A percentile compares a stretch with the other conserved stretches of the same genome.
Conservation (phyloP, 2,329 filamentous ascomycete genomes). For the Phialemoniopsis sp. region DNA sequence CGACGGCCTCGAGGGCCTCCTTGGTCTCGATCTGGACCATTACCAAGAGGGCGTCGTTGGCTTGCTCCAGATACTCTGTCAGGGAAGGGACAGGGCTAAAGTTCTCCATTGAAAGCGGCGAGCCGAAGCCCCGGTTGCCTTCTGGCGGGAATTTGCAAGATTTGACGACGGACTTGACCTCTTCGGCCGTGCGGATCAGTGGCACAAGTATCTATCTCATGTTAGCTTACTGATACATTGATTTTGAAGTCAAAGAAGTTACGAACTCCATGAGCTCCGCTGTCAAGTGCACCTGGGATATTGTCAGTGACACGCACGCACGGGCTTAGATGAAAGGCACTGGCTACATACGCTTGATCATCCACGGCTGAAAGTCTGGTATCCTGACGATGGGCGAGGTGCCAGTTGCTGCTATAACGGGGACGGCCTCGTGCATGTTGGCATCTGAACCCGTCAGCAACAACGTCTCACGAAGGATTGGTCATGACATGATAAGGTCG, state of each 20-base stretch:
- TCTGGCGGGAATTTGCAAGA: conserved; percentile 53
- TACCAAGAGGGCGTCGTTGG: conserved; percentile 53
- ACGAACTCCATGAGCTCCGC: conserved; percentile 52
- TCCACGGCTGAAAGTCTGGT: conserved; percentile 51
- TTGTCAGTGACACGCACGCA: conserved; percentile 12
- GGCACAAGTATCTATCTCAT: conserved; percentile 41
- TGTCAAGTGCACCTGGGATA: conserved; percentile 47
- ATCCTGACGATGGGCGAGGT: conserved; percentile 54
- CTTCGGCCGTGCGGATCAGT: conserved; percentile 48
- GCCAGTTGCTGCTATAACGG: conserved; percentile 50
- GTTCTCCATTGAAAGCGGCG: conserved; percentile 47
- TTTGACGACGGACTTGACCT: conserved; percentile 43
- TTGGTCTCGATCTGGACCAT: conserved; percentile 67
- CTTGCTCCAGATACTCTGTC: conserved; percentile 52
- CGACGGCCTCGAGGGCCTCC: conserved; percentile 56
- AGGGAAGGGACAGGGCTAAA: conserved; percentile 42
- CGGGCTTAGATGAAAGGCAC: conserved; percentile 5
- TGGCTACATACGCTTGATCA: conserved; percentile 49
- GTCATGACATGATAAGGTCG: too few relatives aligned
- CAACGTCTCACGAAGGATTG: background rate
- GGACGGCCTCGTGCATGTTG: conserved; percentile 54
- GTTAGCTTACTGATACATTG: conserved; percentile 1
- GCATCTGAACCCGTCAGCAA: conserved; percentile 30
- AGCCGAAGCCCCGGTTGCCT: conserved; percentile 51
- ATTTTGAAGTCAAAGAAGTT: background rate